Base-by-base conservation (phyloP, 495 filamentous ascomycete genomes). In the Acidiella bohemica region DNA sequence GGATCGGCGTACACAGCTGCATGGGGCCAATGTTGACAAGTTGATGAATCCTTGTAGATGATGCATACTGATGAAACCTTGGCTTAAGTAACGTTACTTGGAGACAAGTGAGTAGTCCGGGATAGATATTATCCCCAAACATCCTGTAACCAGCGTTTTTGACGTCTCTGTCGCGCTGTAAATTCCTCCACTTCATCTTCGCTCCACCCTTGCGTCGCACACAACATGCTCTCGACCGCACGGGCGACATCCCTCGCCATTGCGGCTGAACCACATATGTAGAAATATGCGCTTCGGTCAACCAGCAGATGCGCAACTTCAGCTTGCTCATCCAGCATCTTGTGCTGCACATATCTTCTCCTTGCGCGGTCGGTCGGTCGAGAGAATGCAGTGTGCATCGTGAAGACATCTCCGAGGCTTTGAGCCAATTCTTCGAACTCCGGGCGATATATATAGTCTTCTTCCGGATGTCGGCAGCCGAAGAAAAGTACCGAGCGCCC, bases 191-290 rank as follows among this genome's bases (percentile, higher is more conserved):
- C n/a, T n/a, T n/a, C n/a, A n/a, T n/a, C n/a, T n/a, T n/a, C n/a
- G n/a, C n/a, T n/a, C n/a, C n/a, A n/a, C n/a, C n/a, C n/a, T n/a
- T n/a, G n/a, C n/a, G n/a, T n/a, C n/a, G n/a, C n/a, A n/a, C n/a
- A n/a, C n/a, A n/a, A n/a, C 25, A 27, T 27, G 25, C 7, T n/a
- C 7, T 51, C 53, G 25, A 71, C 54, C n/a, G 48, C 41, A 43
- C 56, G 57, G 32, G 60, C 56, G 5, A 71, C 68, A 42, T 67
- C 68, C n/a, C 66, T 55, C 9, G 67, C 68, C 67, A 72, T 70
- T 2, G 46, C 54, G 12, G 66, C 66, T n/a, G 57, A 47, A 0
- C 67, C 69, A 52, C 67, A 70, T 24, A 71, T 59, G 52, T 72
- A 71, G 17, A 71, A 67, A 5, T 59, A 65, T 7, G 59, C 56